Conservation (phyloP, 2,329 filamentous ascomycete genomes). For the Fusarium hostae region DNA sequence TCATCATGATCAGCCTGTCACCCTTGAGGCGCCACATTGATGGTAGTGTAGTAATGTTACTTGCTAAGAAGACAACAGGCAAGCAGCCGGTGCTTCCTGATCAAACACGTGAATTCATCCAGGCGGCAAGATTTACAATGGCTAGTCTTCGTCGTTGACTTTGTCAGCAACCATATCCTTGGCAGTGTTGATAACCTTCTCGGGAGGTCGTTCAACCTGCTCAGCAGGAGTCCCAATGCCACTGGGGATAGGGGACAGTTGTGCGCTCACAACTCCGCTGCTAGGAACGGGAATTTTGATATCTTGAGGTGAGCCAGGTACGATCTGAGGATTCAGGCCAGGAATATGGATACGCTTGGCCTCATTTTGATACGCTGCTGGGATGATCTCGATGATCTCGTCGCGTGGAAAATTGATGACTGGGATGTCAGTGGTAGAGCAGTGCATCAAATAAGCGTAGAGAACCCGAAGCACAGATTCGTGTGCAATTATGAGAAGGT, state of each 20-base stretch:
- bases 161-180: constrained; percentile 64
- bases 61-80: neutral
- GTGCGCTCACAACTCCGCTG: constrained; percentile 47
- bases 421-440: constrained; percentile 93
- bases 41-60: neutral
- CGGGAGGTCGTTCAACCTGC: constrained; percentile 56
- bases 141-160: constrained; percentile 63
- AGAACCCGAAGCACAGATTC: constrained; percentile 97
- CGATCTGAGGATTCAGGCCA: constrained; percentile 70
- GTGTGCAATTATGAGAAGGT: constrained; percentile 97
- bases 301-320: constrained; percentile 83
- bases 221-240: constrained; percentile 59
- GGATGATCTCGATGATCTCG: constrained; percentile 99
- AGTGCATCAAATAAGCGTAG: constrained; percentile 98
- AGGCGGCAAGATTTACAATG: neutral
- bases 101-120: neutral
- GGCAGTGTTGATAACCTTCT: constrained; percentile 61
- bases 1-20: constrained; percentile 31
- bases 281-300: constrained; percentile 79
- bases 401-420: constrained; percentile 92
- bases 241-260: constrained; percentile 61
- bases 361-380: constrained; percentile 96
- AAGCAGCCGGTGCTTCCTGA: neutral
- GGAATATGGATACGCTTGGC: constrained; percentile 91
- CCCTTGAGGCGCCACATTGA: constrained; percentile 5